These are phyloP conservation scores for Quambalaria eucalypti DNA, from an alignment of 1,284 basidiomycete genomes.

Conservation along the genomic window DNA sequence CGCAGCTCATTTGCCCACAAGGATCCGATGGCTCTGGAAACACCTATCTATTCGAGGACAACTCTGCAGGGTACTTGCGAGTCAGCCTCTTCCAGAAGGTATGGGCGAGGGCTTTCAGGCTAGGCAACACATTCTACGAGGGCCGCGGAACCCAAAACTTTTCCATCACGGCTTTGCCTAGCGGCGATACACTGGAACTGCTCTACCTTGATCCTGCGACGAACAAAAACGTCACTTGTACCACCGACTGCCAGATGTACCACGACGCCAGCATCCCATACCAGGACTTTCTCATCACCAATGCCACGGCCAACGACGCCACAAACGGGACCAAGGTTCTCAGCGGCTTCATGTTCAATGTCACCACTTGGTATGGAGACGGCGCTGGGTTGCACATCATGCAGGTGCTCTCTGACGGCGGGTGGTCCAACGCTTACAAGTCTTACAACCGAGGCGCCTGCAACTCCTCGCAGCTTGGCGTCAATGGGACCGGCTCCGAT, in stretches of 20 bases:
- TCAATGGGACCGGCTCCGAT: conserved; percentile 23
- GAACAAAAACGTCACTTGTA: conserved; percentile 58
- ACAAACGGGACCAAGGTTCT: conserved; percentile 54
- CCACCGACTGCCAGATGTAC: conserved; percentile 44
- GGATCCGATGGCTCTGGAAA: conserved; percentile 67
- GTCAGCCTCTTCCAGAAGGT: conserved; percentile 65
- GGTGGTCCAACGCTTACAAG: conserved; percentile 36
- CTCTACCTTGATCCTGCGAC: conserved; percentile 68
- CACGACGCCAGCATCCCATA: conserved; percentile 60
- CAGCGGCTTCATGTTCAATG: conserved; percentile 62
- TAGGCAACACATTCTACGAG: conserved; percentile 79
- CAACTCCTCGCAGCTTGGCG: conserved; percentile 23
- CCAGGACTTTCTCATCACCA: conserved; percentile 74
- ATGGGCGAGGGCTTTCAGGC: conserved; percentile 66
- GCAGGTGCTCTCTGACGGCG: conserved; percentile 78
- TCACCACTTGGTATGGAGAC: conserved; percentile 66
- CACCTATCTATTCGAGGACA: conserved; percentile 74
- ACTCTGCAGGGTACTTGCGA: conserved; percentile 62
- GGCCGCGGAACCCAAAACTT: conserved; percentile 75
- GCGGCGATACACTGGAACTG: conserved; percentile 69
- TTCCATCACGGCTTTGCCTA: conserved; percentile 67
- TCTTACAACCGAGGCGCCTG: conserved; percentile 33
- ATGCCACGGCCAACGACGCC: conserved; percentile 26
- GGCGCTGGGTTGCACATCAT: conserved; percentile 76
- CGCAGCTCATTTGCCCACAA: conserved; percentile 72